These are phyloP conservation scores for Metschnikowia peoriensis DNA, from an alignment of 805 yeast species.

Conservation along the genomic window DNA sequence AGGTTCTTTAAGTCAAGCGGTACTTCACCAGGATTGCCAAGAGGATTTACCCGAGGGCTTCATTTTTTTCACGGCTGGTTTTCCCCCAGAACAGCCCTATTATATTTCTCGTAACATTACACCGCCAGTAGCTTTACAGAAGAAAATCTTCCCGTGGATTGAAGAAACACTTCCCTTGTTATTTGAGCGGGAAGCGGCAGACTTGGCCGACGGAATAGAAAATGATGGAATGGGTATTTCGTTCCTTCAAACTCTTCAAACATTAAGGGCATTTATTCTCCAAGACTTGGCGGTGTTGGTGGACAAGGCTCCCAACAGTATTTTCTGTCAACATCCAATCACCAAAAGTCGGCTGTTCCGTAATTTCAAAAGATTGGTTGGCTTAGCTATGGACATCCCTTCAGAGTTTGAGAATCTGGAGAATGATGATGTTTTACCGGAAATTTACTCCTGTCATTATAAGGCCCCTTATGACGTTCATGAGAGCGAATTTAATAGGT, in stretches of 20 bases:
- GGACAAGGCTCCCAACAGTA: background rate
- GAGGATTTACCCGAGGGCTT: too few species aligned
- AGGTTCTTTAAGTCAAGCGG: background rate
- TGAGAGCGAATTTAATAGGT: background rate
- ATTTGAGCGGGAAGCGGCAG: background rate
- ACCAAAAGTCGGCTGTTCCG: background rate
- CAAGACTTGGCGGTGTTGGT: constrained; percentile 1
- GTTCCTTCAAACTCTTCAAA: background rate
- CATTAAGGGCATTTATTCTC: background rate
- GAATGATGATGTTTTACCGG: background rate
- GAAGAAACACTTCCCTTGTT: background rate
- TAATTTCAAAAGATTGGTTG: background rate
- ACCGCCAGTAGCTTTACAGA: background rate
- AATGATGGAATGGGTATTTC: background rate
- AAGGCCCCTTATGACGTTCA: too few species aligned
- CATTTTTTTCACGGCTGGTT: background rate
- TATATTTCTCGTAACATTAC: background rate
- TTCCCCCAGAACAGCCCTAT: background rate
- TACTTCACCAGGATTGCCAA: background rate
- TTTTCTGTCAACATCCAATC: background rate
- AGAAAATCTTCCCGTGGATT: background rate
- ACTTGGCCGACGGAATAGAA: background rate
- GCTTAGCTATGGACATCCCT: background rate
- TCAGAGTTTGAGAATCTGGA: background rate
- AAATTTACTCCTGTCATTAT: background rate